Percentiles rank a stretch among this genome's conserved stretches.
Conservation (phyloP, 352 stramenopile species). For the Aphanomyces euteiches region DNA sequence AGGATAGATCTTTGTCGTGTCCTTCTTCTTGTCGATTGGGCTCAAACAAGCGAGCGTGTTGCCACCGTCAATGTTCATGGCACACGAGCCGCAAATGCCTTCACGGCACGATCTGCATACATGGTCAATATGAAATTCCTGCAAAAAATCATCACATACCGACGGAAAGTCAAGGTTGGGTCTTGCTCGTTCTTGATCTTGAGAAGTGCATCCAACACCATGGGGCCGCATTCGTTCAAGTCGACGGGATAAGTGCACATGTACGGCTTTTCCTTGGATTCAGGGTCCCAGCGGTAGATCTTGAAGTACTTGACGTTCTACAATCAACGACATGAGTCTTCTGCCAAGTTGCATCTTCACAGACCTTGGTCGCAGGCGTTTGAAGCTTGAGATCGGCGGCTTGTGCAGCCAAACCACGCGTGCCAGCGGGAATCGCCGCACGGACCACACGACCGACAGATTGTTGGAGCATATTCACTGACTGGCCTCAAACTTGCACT, state of each 20-base stretch:
- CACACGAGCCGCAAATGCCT: conserved; percentile 98
- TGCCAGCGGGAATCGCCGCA: conserved; percentile 38
- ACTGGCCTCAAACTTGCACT: conserved; percentile 18
- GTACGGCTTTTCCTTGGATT: conserved; percentile 92
- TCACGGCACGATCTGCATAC: conserved; percentile 93
- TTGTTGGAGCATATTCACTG: conserved; percentile 25
- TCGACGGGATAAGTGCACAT: conserved; percentile 96
- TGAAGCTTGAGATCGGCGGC: conserved; percentile 70
- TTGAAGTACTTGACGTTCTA: conserved; percentile 98
- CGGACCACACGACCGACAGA: not conserved
- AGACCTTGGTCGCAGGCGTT: conserved; percentile 67
- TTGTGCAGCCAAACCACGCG: conserved; percentile 55
- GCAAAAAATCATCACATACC: conserved; percentile 36
- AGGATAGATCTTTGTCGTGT: conserved; percentile 97
- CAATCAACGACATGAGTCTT: conserved; percentile 30
- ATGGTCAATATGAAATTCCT: conserved; percentile 11
- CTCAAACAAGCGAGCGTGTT: conserved; percentile 98
- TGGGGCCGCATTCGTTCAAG: conserved; percentile 96
- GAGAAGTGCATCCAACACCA: conserved; percentile 99
- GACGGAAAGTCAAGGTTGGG: conserved; percentile 97
- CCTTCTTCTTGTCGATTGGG: conserved; percentile 90
- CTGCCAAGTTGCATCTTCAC: conserved; percentile 27
- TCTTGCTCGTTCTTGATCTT: conserved; percentile 99
- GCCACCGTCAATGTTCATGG: conserved; percentile 99
- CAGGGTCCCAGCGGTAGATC: conserved; percentile 98